Evolutionary conservation across 441 rosid species (phyloP).

Genomic region (Gossypium trilobum): DNA sequence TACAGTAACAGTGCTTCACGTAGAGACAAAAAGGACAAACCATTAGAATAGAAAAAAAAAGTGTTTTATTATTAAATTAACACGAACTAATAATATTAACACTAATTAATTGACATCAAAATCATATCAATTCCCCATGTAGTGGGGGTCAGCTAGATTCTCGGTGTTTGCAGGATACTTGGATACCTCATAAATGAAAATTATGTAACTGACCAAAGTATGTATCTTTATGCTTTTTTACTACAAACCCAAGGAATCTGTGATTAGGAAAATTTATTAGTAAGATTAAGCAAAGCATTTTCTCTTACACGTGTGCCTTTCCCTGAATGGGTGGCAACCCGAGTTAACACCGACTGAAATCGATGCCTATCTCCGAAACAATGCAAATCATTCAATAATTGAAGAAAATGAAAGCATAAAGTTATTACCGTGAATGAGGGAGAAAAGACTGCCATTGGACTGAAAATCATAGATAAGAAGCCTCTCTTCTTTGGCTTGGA

Average conservation of each 20-base stretch:
- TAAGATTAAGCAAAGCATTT: background rate
- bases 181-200: conserved; percentile 6
- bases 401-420: background rate
- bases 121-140: conserved; percentile 15
- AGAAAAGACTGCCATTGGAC: conserved; percentile 81
- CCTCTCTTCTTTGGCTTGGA: conserved; percentile 73
- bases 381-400: background rate
- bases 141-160: conserved; percentile 24
- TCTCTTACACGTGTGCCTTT: background rate
- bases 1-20: background rate
- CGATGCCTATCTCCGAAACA: background rate
- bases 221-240: too few species aligned
- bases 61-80: background rate
- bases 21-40: background rate
- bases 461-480: conserved; percentile 68
- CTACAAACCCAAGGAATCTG: background rate
- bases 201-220: too few species aligned
- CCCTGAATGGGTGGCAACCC: background rate
- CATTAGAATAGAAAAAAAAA: background rate
- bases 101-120: background rate
- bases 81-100: background rate
- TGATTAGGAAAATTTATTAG: background rate
- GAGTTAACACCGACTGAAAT: conserved; percentile 1
- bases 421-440: conserved; percentile 60
- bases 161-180: background rate